These are phyloP conservation scores for Volvox carteri DNA, from an alignment of 163 green algal genomes.

Conservation along the genomic window DNA sequence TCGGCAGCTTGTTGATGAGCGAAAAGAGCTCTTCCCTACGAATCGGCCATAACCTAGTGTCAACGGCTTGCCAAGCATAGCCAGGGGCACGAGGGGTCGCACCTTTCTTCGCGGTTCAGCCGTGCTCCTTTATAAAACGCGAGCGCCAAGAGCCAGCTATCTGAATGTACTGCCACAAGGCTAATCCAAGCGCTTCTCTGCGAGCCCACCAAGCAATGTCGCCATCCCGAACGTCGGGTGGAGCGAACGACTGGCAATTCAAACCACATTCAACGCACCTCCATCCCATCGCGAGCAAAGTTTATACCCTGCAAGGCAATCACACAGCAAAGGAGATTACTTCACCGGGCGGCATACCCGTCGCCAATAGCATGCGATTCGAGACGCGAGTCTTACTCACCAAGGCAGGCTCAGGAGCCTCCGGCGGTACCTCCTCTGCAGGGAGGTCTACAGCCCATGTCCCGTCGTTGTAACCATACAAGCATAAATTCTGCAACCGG, in stretches of 20 bases:
- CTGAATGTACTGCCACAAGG: conserved; percentile 96
- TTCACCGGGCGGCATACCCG: not conserved
- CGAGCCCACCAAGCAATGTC: not conserved
- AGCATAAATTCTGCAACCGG: conserved; percentile 84
- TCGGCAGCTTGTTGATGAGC: conserved; percentile 92
- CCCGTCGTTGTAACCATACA: conserved; percentile 87
- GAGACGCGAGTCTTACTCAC: not conserved
- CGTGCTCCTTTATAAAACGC: conserved; percentile 94
- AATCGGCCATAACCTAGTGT: not conserved
- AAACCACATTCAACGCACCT: conserved; percentile 27
- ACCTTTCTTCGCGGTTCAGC: conserved; percentile 24
- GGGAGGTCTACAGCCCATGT: conserved; percentile 94
- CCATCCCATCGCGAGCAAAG: conserved; percentile 94
- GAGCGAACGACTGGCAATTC: not conserved
- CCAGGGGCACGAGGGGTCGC: not conserved
- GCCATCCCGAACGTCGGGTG: not conserved
- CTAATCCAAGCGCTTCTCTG: conserved; percentile 93
- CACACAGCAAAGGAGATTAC: not conserved
- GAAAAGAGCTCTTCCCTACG: conserved; percentile 88
- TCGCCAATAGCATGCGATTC: not conserved
- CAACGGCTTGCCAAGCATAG: not conserved
- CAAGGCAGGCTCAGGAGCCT: conserved; percentile 96
- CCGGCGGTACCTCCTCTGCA: conserved; percentile 95
- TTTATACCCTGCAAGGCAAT: conserved; percentile 89
- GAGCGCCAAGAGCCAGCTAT: conserved; percentile 95